phyloP scores from a whole-genome alignment of 2,329 filamentous ascomycete species.

The Alternaria viburni region DNA sequence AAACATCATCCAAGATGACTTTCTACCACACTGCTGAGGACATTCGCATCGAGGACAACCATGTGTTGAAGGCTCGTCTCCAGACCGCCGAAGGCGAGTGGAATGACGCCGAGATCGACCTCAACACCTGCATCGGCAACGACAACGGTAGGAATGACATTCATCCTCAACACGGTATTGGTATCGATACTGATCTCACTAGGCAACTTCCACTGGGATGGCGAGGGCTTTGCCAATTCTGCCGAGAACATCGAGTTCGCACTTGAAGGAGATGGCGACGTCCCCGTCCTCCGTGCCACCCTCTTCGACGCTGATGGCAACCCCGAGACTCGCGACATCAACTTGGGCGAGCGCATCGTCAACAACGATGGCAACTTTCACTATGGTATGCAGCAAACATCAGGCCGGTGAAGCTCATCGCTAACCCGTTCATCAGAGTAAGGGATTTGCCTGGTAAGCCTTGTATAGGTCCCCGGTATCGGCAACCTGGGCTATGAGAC shows the following conservation, averaged over 20 bases:
- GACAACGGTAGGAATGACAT: constrained; percentile 50
- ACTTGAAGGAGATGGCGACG: constrained; percentile 58
- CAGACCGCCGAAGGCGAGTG: constrained; percentile 52
- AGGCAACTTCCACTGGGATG: constrained; percentile 57
- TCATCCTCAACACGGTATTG: no score
- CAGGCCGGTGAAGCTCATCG: neutral
- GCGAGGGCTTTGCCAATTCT: constrained; percentile 55
- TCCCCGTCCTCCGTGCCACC: constrained; percentile 61
- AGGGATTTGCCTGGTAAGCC: neutral
- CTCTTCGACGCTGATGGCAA: constrained; percentile 56
- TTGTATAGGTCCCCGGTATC: neutral
- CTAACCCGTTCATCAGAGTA: constrained; percentile 1
- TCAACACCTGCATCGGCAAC: constrained; percentile 61
- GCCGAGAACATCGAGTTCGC: constrained; percentile 57
- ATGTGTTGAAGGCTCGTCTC: constrained; percentile 57
- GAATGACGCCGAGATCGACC: constrained; percentile 55
- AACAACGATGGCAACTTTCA: constrained; percentile 57
- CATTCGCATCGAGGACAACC: constrained; percentile 58
- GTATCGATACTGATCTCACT: neutral
- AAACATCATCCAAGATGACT: constrained; percentile 23
- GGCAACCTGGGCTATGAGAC: neutral
- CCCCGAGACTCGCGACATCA: constrained; percentile 54
- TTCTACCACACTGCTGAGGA: constrained; percentile 59
- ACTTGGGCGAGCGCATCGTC: constrained; percentile 62
- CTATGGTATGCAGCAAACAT: constrained; percentile 16